Evolutionary conservation across 2,329 filamentous ascomycete genomes (phyloP), one percentile per base, ranked within the genome.

Genomic region (Shiraia sp.): DNA sequence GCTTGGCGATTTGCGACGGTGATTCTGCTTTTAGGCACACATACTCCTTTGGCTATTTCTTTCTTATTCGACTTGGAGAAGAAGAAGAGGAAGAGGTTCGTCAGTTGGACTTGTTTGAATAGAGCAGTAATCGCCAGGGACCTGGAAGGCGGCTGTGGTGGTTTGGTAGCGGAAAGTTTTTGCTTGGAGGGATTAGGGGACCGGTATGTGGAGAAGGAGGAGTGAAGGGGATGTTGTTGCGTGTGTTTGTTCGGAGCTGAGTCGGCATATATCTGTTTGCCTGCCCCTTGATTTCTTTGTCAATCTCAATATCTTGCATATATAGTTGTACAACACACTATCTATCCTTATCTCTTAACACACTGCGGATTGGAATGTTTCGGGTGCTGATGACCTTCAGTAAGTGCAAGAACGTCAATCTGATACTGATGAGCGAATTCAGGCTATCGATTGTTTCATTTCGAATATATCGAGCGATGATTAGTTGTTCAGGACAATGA

Each of bases 1-100:
- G 63, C 64, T 68, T 66, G 63, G 62, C 61, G 62, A 65, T 55
- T 54, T 59, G 52, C 48, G 51, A 57, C 51, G 57, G 50, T 45
- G 49, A 44, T 49, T 45, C 47, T 52, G 33, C 35, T 41, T 51
- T 41, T 46, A 33, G 51, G 39, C 43, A 47, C 48, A 45, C 50
- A 45, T 36, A 41, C 44, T 47, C 26, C 27, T 32, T 29, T 13
- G 32, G 36, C 36, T 45, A 39, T 35, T n/a, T 23, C 29, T 35
- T 47, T 44, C 26, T 22, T 22, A 22, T 22, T 22, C 19, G 19
- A 22, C 19, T 5, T 22, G 19, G 19, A 22, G 19, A 22, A 26
- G 19, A 39, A 17, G 34, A 37, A 22, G 19, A 22, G 25, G 19
- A 39, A 17, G 34, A 37, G 45, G 32, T 36, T 40, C 32, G 36